These are phyloP conservation scores for Poa pratensis DNA, from an alignment of 176 grass and related monocot species.

Conservation along the genomic window DNA sequence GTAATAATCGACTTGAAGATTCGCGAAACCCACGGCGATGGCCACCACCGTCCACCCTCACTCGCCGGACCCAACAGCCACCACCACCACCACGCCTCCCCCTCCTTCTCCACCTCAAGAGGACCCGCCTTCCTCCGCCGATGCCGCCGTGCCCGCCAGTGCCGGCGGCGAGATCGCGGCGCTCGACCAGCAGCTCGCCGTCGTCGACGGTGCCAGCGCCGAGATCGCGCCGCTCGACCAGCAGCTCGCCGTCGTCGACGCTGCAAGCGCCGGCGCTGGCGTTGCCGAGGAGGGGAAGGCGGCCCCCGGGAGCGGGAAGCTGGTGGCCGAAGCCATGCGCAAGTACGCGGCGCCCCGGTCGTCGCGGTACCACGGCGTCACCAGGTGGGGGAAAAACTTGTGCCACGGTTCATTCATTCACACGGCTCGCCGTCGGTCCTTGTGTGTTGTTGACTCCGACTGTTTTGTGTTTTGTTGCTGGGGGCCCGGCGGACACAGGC, in stretches of 20 bases:
- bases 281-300: neutral
- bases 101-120: neutral
- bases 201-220: neutral
- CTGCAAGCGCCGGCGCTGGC: neutral
- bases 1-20: conserved; percentile 44
- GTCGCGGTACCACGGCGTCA: conserved; percentile 89
- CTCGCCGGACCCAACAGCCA: conserved; percentile 34
- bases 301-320: conserved; percentile 40
- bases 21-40: conserved; percentile 48
- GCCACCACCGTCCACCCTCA: conserved; percentile 38
- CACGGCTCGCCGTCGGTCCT: neutral
- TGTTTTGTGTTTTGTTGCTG: neutral
- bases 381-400: conserved; percentile 49
- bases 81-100: neutral
- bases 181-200: conserved; percentile 52
- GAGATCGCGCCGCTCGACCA: conserved; percentile 27
- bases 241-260: conserved; percentile 38
- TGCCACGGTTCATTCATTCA: neutral
- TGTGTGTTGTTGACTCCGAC: conserved; percentile 12
- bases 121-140: neutral
- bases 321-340: conserved; percentile 73
- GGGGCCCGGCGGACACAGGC: conserved; percentile 42
- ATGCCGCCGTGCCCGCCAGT: neutral
- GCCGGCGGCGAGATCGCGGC: too few relatives aligned
- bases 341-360: conserved; percentile 83